Evolutionary conservation across 108 stramenopile genomes (phyloP).

Genomic region (Skeletonema marinoi): DNA sequence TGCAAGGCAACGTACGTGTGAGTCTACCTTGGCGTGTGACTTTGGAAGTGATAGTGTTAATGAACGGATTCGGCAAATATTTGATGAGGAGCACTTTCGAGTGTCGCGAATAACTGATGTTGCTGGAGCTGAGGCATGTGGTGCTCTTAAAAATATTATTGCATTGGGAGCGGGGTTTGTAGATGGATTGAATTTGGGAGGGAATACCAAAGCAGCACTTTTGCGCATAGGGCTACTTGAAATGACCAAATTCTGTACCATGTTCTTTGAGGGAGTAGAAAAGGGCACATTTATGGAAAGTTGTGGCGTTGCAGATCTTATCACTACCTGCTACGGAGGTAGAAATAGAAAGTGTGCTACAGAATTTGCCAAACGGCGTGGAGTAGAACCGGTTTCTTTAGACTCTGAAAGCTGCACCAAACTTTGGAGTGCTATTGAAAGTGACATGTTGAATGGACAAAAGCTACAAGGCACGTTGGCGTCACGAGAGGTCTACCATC

Average conservation of each 20-base stretch:
- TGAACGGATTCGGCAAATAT: slow-evolving; percentile 73
- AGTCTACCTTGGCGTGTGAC: slow-evolving; percentile 92
- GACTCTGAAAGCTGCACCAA: slow-evolving; percentile 48
- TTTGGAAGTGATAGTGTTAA: slow-evolving; percentile 68
- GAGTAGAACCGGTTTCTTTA: slow-evolving; percentile 10
- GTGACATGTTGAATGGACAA: slow-evolving; percentile 86
- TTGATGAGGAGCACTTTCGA: slow-evolving; percentile 88
- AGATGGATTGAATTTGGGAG: slow-evolving; percentile 88
- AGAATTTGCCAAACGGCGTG: slow-evolving; percentile 72
- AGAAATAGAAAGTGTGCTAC: slow-evolving; percentile 95
- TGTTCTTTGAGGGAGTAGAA: slow-evolving; percentile 80
- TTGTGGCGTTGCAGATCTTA: slow-evolving; percentile 97
- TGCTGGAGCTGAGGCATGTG: slow-evolving; percentile 92
- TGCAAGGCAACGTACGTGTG: slow-evolving; percentile 91
- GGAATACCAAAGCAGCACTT: slow-evolving; percentile 97
- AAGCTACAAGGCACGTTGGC: slow-evolving; percentile 94
- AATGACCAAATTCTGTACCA: slow-evolving; percentile 90
- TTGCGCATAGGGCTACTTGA: slow-evolving; percentile 79
- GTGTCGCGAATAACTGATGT: slow-evolving; percentile 89
- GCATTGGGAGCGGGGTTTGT: slow-evolving; percentile 97
- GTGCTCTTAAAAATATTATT: slow-evolving; percentile 97
- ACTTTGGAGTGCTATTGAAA: slow-evolving; percentile 80
- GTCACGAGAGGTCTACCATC: slow-evolving; percentile 74
- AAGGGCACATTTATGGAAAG: slow-evolving; percentile 89
- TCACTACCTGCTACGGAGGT: slow-evolving; percentile 97